Evolutionary conservation across 371 early-diverging fungal species (phyloP), one percentile per base, ranked within the genome.

Genomic region (Lichtheimia corymbifera): DNA sequence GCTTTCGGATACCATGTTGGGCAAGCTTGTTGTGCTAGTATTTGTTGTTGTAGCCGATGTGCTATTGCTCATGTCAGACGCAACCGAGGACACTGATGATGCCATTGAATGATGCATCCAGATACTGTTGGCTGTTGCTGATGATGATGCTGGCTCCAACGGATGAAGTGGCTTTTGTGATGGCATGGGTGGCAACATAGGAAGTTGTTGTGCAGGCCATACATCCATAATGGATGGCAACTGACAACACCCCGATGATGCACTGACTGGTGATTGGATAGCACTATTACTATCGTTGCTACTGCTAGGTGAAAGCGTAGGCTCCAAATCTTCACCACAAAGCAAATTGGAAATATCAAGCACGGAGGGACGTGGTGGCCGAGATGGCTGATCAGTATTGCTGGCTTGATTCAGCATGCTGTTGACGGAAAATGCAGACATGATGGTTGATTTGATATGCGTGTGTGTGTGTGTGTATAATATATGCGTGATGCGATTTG

Each of bases 291-390:
- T 35, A 35, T 11, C 35, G 9, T 35, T 35, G 11, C 35, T 35
- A 9, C 35, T 35, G 11, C 35, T 11, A 35, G 35, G 35, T 35
- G 35, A 76, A 3, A 73, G 61, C 15, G 70, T 67, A 15, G 61
- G 58, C 7, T 54, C 59, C 17, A 62, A 43, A n/a, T 65, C 55
- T 25, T 59, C 42, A 14, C 52, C 41, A 20, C 72, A 72, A 13
- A 72, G 49, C 20, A 79, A 55, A 41, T 62, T 70, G 43, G 70
- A 67, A 42, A 79, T 79, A 47, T 73, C 71, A 30, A 79, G 63
- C 25, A 72, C 74, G n/a, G 72, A 57, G 25, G 79, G 79, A 57
- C 73, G 61, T n/a, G 47, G 22, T 22, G 47, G 22, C 5, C 47
- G 47, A 22, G 47, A n/a, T 14, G 18, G 47, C 9, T 47, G 14